A percentile compares a stretch with the other conserved stretches of the same genome.
phyloP scores from a whole-genome alignment of 345 rosid genomes.

The Leavenworthia alabamica region DNA sequence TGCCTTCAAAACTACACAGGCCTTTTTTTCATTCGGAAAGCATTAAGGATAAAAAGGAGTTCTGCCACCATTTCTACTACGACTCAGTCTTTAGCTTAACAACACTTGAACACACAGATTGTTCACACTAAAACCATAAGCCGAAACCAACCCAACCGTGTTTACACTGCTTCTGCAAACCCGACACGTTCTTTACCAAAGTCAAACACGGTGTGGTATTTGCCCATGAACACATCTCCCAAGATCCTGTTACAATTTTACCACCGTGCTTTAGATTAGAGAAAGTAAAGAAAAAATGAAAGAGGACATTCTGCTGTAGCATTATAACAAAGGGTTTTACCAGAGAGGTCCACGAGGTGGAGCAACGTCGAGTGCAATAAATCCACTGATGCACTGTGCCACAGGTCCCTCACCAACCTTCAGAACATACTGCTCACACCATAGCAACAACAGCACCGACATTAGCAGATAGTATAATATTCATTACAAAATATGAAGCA shows the following conservation, averaged over 20 bases:
- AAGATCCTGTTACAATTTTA: constrained; percentile 56
- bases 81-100: constrained; percentile 13
- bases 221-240: constrained; percentile 94
- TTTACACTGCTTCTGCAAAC: constrained; percentile 77
- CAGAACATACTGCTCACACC: constrained; percentile 61
- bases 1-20: constrained; percentile 37
- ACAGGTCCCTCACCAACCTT: constrained; percentile 69
- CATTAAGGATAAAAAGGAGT: constrained; percentile 7
- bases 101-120: constrained; percentile 18
- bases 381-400: constrained; percentile 92
- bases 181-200: constrained; percentile 68
- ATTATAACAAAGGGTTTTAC: constrained; percentile 30
- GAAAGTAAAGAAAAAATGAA: neutral
- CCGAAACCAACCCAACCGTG: constrained; percentile 1
- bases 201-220: constrained; percentile 87
- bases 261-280: neutral
- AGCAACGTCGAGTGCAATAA: constrained; percentile 66
- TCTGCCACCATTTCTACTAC: constrained; percentile 23
- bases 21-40: constrained; percentile 7
- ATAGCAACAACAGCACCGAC: neutral
- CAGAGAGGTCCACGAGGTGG: constrained; percentile 97
- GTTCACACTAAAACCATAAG: constrained; percentile 19
- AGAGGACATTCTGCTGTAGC: neutral
- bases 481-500: neutral
- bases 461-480: neutral